A percentile compares a stretch with the other conserved stretches of the same genome.
Conservation (phyloP, 306 rosid species). For the Trichosanthes truncata region DNA sequence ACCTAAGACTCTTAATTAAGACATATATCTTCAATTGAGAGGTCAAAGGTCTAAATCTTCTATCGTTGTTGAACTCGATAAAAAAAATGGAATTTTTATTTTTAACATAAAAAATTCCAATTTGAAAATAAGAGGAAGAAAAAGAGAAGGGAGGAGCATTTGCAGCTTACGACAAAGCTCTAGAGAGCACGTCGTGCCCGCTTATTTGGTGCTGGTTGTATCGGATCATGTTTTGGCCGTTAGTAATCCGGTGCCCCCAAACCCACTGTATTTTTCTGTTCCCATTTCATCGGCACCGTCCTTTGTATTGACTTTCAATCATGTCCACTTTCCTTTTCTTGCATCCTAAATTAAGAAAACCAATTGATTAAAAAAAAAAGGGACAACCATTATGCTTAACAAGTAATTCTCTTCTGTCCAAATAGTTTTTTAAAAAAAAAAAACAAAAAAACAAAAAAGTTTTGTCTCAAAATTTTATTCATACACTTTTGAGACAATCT, state of each 20-base stretch:
- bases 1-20: no score
- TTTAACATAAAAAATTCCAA: no score
- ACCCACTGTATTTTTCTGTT: neutral
- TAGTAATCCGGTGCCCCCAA: neutral
- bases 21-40: no score
- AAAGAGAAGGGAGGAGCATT: neutral
- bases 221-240: neutral
- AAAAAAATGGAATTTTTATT: no score
- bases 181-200: neutral
- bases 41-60: no score
- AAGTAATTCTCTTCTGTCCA: neutral
- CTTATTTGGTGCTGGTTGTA: neutral
- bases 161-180: neutral
- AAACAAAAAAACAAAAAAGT: neutral
- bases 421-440: neutral
- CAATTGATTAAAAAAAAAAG: neutral
- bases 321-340: neutral
- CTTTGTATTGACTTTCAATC: neutral
- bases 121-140: no score
- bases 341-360: conserved; percentile 1
- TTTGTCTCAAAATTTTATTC: neutral
- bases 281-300: neutral
- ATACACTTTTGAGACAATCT: neutral
- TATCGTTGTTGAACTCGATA: no score
- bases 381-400: neutral